A percentile compares a stretch with the other conserved stretches of the same genome.
These are phyloP conservation scores for Cercophora sp. DNA, from an alignment of 495 filamentous ascomycete genomes.

Conservation along the genomic window DNA sequence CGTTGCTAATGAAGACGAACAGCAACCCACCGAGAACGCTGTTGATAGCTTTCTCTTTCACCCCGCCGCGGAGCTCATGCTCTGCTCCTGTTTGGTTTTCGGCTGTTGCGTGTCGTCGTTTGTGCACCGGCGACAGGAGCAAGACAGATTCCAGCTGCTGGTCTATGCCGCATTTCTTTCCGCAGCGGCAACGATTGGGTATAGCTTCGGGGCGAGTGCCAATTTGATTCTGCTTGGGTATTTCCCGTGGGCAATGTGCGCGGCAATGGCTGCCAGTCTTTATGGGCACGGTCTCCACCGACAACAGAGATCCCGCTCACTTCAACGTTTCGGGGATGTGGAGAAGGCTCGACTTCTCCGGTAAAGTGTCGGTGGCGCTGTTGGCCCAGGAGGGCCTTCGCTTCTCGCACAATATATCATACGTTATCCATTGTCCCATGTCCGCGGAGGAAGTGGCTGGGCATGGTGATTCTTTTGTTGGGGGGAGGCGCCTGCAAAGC, in stretches of 20 bases:
- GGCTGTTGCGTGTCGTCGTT: constrained; percentile 47
- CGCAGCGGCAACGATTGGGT: constrained; percentile 28
- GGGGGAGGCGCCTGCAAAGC: too few species aligned
- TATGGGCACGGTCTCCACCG: constrained; percentile 18
- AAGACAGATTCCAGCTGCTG: constrained; percentile 36
- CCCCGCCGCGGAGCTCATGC: constrained; percentile 37
- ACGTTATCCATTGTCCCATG: too few species aligned
- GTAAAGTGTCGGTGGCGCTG: neutral
- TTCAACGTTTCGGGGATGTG: constrained; percentile 1
- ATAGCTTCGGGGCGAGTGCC: constrained; percentile 25
- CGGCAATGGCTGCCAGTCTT: constrained; percentile 39
- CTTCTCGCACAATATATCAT: too few species aligned
- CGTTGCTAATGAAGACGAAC: too few species aligned
- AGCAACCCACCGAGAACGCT: too few species aligned
- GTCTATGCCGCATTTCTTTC: constrained; percentile 34
- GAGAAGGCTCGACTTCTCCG: constrained; percentile 15
- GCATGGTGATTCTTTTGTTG: too few species aligned
- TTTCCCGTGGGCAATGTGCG: constrained; percentile 39
- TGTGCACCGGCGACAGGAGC: constrained; percentile 35
- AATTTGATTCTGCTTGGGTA: constrained; percentile 42
- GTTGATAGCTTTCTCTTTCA: constrained; percentile 21
- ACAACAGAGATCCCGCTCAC: neutral
- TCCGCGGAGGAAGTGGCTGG: too few species aligned
- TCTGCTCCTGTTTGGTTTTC: constrained; percentile 40
- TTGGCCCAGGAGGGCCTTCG: too few species aligned